Base-by-base conservation (phyloP, 2,329 filamentous ascomycete genomes). In the Talaromyces albobiverticillius region DNA sequence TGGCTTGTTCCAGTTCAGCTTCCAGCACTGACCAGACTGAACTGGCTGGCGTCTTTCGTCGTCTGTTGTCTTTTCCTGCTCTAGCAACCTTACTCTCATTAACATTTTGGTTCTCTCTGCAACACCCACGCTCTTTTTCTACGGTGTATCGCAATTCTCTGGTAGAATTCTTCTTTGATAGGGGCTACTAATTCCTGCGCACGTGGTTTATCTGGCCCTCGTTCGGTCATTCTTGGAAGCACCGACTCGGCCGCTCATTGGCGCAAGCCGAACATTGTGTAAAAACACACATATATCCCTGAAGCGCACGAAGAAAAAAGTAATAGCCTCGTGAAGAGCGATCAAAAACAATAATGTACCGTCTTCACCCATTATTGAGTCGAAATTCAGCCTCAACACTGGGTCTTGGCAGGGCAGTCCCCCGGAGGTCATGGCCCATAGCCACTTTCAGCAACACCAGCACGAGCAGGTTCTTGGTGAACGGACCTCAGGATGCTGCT, bases 401-500 rank as follows among this genome's bases (percentile, higher is more conserved):
- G 11, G 29, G 48, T 16, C 46, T 46, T 41, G 47, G 48, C 13
- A 48, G 34, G 40, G 34, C 23, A 29, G 46, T 34, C 18, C 41
- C 48, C 14, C 43, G 41, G 34, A 26, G n/a, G 20, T 32, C 22
- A 46, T 51, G 26, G 47, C 36, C 38, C 11, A 23, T 32, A 50
- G 34, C 31, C 29, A 25, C 42, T 34, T 49, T 53, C 31, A 53
- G 32, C 29, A 53, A 38, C 45, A 23, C 46, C 20, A 40, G 38
- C 20, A 47, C 29, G 18, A 53, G 49, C n/a, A 41, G 46, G 32
- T 29, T 41, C 25, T 14, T 46, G 26, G 14, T 41, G 16, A 31
- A 34, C 42, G 49, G 49, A 5, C 51, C 63, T 41, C 7, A 62
- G 67, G 68, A 71, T 32, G 62, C 66, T 43, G 60, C 64, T 61